Percentiles rank a stretch among this genome's conserved stretches.
phyloP scores from a whole-genome alignment of 345 rosid species.

The Litchi chinensis region DNA sequence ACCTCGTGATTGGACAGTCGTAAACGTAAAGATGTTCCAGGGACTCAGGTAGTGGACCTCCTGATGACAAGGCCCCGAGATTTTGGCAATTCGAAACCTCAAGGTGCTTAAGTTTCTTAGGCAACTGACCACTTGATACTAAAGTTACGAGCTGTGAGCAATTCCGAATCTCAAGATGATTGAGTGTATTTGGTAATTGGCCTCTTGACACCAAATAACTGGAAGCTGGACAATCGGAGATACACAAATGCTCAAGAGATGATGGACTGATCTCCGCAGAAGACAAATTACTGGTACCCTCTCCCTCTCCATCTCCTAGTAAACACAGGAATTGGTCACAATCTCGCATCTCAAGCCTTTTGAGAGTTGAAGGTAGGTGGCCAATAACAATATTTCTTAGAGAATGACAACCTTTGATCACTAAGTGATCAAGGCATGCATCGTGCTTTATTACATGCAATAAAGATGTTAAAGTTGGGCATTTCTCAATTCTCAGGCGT shows the following conservation, averaged over 20 bases:
- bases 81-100: too few species aligned
- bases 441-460: neutral
- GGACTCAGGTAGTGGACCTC: neutral
- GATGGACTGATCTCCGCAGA: neutral
- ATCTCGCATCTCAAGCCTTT: neutral
- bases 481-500: neutral
- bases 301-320: neutral
- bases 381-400: neutral
- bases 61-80: neutral
- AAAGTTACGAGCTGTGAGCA: constrained; percentile 4
- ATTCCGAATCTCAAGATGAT: neutral
- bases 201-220: neutral
- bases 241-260: neutral
- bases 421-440: neutral
- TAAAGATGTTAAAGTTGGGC: neutral
- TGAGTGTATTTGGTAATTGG: constrained; percentile 13
- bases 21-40: too few species aligned
- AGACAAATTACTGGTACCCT: too few species aligned
- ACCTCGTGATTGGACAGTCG: too few species aligned
- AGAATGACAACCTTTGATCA: neutral
- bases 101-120: too few species aligned
- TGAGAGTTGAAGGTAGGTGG: neutral
- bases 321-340: constrained; percentile 18
- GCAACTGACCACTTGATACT: too few species aligned
- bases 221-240: neutral